phyloP scores from a whole-genome alignment of 2,329 filamentous ascomycete genomes.

The Aspergillus amoenus region DNA sequence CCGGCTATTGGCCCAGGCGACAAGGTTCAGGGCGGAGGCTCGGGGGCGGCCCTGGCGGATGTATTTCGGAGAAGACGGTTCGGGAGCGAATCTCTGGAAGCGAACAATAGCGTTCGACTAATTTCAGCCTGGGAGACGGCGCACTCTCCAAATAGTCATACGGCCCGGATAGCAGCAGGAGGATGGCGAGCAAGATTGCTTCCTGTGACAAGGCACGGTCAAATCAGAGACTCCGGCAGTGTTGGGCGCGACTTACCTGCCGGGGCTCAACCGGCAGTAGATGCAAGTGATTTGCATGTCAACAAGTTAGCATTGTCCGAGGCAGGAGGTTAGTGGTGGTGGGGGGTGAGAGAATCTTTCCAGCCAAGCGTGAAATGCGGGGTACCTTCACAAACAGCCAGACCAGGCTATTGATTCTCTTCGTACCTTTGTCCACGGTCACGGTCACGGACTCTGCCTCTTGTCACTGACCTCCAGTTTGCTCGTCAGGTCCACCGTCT shows the following conservation, averaged over 20 bases:
- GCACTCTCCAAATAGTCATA: not conserved
- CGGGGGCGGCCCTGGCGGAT: not conserved
- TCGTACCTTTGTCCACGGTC: constrained; percentile 1
- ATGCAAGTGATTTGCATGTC: not conserved
- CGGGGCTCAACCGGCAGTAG: not conserved
- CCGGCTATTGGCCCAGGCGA: not conserved
- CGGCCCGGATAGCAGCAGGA: not conserved
- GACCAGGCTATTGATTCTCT: not conserved
- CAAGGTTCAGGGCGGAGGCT: not conserved
- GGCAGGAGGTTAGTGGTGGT: not conserved
- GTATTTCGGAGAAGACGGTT: not conserved
- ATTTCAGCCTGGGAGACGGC: not conserved
- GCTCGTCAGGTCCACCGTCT: not conserved
- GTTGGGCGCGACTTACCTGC: not conserved
- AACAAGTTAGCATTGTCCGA: not conserved
- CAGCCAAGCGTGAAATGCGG: constrained; percentile 1
- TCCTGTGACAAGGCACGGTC: not conserved
- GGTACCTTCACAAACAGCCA: constrained; percentile 6
- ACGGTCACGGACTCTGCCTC: not conserved
- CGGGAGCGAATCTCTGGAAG: not conserved
- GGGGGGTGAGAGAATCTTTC: not conserved
- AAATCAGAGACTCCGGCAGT: not conserved
- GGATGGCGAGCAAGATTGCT: constrained; percentile 34
- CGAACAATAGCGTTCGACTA: not conserved
- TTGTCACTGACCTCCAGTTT: not conserved